A percentile compares a stretch with the other conserved stretches of the same genome.
Conservation (phyloP, 176 grass and related monocot species). For the Bolboschoenus planiculmis region DNA sequence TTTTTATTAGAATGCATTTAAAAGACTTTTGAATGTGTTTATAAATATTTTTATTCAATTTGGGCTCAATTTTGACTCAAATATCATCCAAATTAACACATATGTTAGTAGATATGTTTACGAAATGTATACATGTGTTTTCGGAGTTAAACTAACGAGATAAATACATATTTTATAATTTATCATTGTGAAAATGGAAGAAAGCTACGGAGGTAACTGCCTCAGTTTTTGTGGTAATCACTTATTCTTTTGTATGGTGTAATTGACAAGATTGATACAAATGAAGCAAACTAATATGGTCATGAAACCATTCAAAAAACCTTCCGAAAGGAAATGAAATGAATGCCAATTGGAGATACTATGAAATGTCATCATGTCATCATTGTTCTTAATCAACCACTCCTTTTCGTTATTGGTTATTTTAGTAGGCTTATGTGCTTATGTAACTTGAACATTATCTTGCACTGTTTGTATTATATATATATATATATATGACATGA, state of each 20-base stretch:
- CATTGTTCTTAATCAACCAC: neutral
- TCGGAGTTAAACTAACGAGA: no score
- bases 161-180: no score
- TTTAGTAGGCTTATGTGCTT: neutral
- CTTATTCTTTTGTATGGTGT: neutral
- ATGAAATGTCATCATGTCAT: neutral
- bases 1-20: no score
- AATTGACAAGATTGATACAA: neutral
- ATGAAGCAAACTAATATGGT: neutral
- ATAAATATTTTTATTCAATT: no score
- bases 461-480: neutral
- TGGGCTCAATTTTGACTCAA: no score
- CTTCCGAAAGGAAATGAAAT: neutral
- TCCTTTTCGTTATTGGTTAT: neutral
- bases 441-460: neutral
- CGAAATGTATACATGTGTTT: no score
- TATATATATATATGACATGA: no score
- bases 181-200: neutral
- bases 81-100: no score
- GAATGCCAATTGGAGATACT: neutral
- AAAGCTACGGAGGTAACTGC: neutral
- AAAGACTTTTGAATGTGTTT: no score
- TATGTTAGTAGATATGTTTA: no score
- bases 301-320: neutral
- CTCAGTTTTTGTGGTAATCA: neutral